Evolutionary conservation across 2,329 filamentous ascomycete species (phyloP).

Genomic region (Ramularia collo-cygni): DNA sequence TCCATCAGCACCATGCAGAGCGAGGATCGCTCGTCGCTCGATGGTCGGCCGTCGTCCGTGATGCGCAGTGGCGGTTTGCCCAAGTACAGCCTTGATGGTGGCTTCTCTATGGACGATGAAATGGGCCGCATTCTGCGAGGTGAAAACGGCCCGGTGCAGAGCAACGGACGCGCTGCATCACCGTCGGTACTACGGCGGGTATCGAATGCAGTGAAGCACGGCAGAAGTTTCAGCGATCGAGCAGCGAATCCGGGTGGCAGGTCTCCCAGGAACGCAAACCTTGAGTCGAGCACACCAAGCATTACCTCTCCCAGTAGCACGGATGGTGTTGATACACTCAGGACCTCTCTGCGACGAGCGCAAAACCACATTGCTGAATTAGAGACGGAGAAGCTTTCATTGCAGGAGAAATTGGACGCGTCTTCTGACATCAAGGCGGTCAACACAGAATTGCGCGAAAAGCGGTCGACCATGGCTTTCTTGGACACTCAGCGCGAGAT

Average conservation of each 20-base stretch:
- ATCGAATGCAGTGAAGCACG: slow-evolving; percentile 89
- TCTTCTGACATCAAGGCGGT: slow-evolving; percentile 63
- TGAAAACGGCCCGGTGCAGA: slow-evolving; percentile 46
- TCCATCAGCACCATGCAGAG: slow-evolving; percentile 41
- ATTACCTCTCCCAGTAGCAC: slow-evolving; percentile 18
- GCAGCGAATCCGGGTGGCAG: slow-evolving; percentile 24
- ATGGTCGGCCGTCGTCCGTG: slow-evolving; percentile 24
- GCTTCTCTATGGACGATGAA: slow-evolving; percentile 93
- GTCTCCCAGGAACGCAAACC: slow-evolving; percentile 35
- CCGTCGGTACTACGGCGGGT: slow-evolving; percentile 77
- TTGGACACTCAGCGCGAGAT: slow-evolving; percentile 93
- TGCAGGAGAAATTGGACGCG: slow-evolving; percentile 48
- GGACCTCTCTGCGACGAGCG: slow-evolving; percentile 17
- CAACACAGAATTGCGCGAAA: slow-evolving; percentile 83
- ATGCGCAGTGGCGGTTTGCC: slow-evolving; percentile 32
- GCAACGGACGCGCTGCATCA: slow-evolving; percentile 23
- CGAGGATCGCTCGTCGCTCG: slow-evolving; percentile 21
- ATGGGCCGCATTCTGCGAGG: slow-evolving; percentile 80
- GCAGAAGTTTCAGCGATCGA: slow-evolving; percentile 72
- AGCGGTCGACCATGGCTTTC: slow-evolving; percentile 90
- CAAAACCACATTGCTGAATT: slow-evolving; percentile 63
- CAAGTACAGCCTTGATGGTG: slow-evolving; percentile 64
- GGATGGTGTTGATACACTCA: slow-evolving; percentile 16
- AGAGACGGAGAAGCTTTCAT: slow-evolving; percentile 63
- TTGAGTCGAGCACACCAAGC: slow-evolving; percentile 29